Evolutionary conservation across 179 eudicot genomes (phyloP), one percentile per base, ranked within the genome.

Genomic region (Vitellaria paradoxa): DNA sequence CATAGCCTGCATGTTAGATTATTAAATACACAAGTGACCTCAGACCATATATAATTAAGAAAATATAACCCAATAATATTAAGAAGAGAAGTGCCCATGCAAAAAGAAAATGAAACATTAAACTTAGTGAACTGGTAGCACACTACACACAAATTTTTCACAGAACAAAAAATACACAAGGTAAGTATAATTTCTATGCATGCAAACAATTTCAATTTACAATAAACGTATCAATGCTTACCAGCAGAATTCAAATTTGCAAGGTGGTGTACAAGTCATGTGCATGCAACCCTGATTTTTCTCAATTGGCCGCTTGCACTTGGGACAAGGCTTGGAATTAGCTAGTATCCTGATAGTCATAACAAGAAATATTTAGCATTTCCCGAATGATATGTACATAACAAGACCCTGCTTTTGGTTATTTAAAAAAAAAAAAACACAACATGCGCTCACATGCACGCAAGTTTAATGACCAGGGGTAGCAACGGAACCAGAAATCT

Each of bases 201-300:
- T 10, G 14, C 37, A 50, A 1, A 49, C 5, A 26, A 49, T 63
- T 75, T 64, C 30, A 4, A 50, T 47, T 10, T 42, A 24, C 10
- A 26, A 75, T 50, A 68, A 6, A 45, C 17, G 42, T 63, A 77
- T 80, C 50, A 65, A 68, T 13, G 56, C 91, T 82, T 86, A 92
- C 97, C 98, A 93, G 86, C 98, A 93, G 86, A 93, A 96, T 49
- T 91, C 93, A 84, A 80, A 90, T 82, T 88, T 87, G 91, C 99
- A 95, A 46, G 98, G 98, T 45, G 96, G 94, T 12, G 92, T 87
- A 81, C 99, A 95, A 10, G 97, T 93, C 86, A 95, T 95, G 83
- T 93, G 99, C 97, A 93, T 91, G 81, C 99, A 95, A 76, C 99
- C 99, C 78, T 91, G 95, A 70, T 93, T 93, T 84, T 95, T 95